Conservation (phyloP, 2,329 filamentous ascomycete genomes). For the Arthroderma sp. region DNA sequence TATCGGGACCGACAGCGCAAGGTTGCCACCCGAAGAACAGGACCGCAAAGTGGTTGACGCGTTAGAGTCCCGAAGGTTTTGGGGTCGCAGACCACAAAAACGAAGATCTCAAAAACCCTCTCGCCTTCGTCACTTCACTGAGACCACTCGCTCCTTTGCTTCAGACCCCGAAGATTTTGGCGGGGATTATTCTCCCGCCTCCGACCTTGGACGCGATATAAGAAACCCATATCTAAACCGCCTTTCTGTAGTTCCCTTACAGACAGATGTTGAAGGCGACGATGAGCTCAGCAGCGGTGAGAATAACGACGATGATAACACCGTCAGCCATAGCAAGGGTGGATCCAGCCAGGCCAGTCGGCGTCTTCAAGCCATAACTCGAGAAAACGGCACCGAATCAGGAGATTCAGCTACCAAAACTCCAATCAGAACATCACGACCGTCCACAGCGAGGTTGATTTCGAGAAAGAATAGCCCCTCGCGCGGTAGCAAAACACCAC, state of each 20-base stretch:
- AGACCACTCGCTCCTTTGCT: constrained; percentile 39
- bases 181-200: too few relatives aligned
- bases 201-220: too few relatives aligned
- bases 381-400: too few relatives aligned
- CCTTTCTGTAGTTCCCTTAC: constrained; percentile 29
- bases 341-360: too few relatives aligned
- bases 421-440: constrained; percentile 20
- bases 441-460: constrained; percentile 30
- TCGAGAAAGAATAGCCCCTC: constrained; percentile 24
- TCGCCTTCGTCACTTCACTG: constrained; percentile 35
- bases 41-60: constrained; percentile 45
- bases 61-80: constrained; percentile 38
- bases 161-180: constrained; percentile 44
- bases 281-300: constrained; percentile 79
- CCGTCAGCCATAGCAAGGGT: not conserved
- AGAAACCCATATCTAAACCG: too few relatives aligned
- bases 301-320: constrained; percentile 44
- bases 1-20: constrained; percentile 40
- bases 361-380: too few relatives aligned
- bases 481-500: constrained; percentile 25
- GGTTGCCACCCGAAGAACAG: constrained; percentile 47
- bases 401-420: too few relatives aligned
- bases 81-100: constrained; percentile 38
- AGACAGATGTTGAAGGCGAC: constrained; percentile 76
- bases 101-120: constrained; percentile 22